Base-by-base conservation (phyloP, 805 yeast genomes). In the Saccharomycopsis sp. region DNA sequence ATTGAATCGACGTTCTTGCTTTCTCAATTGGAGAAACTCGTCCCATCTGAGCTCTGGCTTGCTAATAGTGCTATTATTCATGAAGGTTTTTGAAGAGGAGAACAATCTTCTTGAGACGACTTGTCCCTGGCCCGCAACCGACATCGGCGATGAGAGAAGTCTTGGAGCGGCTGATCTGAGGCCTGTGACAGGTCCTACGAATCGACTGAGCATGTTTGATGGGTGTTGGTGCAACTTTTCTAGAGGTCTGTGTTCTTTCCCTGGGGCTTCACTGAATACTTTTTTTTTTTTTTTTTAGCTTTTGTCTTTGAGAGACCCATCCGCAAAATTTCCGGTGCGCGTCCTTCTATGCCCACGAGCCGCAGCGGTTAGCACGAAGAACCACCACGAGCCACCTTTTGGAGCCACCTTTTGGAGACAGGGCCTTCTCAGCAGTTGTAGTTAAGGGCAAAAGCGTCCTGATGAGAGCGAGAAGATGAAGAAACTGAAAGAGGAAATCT, bases 11-110 rank as follows among this genome's bases (percentile, higher is more conserved):
- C 92, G 77, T 57, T 84, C 84, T 50, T 76, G 75, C 53, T 80
- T 81, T 54, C 95, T 75, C 53, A 88, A 67, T 32, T 65, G 59
- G 51, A 92, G 76, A 58, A 85, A 92, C 35, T 84, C 79, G 31
- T 75, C 71, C 98, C 98, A 92, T 21, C 27, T 40, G 19, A 25
- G 27, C n/a, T n/a, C n/a, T n/a, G n/a, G n/a, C n/a, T n/a, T n/a
- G n/a, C n/a, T n/a, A n/a, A n/a, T n/a, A n/a, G n/a, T n/a, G n/a
- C n/a, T n/a, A n/a, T n/a, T n/a, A n/a, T n/a, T n/a, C n/a, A n/a
- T n/a, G n/a, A n/a, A n/a, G n/a, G n/a, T n/a, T n/a, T n/a, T n/a
- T n/a, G n/a, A n/a, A n/a, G n/a, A n/a, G n/a, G n/a, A n/a, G n/a
- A n/a, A n/a, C n/a, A n/a, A n/a, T n/a, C n/a, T n/a, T n/a, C n/a